Percentiles rank a stretch among this genome's conserved stretches.
Evolutionary conservation across 768 basidiomycete genomes (phyloP).

Genomic region (Xerocomellus intermedius): DNA sequence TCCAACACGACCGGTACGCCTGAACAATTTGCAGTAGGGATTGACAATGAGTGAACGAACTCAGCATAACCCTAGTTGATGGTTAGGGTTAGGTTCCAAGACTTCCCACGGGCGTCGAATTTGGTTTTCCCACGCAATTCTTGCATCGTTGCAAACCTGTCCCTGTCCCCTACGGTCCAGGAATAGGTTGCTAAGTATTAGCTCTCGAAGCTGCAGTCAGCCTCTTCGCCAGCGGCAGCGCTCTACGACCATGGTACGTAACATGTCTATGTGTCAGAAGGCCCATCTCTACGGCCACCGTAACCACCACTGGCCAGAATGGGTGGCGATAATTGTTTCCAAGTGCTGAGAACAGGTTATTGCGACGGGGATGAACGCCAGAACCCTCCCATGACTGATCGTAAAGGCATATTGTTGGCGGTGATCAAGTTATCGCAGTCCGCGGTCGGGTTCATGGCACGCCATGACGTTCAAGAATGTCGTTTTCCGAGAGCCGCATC

Average conservation of each 20-base stretch:
- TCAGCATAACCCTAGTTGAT: too few relatives aligned
- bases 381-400: not conserved
- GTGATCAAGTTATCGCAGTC: not conserved
- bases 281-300: not conserved
- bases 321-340: not conserved
- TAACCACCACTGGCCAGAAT: not conserved
- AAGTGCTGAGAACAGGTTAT: not conserved
- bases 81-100: too few relatives aligned
- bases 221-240: not conserved
- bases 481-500: not conserved
- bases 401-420: not conserved
- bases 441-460: not conserved
- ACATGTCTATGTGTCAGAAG: not conserved
- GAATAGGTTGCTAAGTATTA: not conserved
- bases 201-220: not conserved
- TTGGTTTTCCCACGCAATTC: too few relatives aligned
- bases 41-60: too few relatives aligned
- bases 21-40: too few relatives aligned
- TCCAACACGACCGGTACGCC: too few relatives aligned
- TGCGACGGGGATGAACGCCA: not conserved
- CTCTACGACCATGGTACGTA: slow-evolving; percentile 3
- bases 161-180: too few relatives aligned
- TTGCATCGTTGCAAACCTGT: too few relatives aligned
- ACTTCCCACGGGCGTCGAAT: too few relatives aligned
- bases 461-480: slow-evolving; percentile 1